Evolutionary conservation across 495 filamentous ascomycete genomes (phyloP).

Genomic region (Penicillium steckii): DNA sequence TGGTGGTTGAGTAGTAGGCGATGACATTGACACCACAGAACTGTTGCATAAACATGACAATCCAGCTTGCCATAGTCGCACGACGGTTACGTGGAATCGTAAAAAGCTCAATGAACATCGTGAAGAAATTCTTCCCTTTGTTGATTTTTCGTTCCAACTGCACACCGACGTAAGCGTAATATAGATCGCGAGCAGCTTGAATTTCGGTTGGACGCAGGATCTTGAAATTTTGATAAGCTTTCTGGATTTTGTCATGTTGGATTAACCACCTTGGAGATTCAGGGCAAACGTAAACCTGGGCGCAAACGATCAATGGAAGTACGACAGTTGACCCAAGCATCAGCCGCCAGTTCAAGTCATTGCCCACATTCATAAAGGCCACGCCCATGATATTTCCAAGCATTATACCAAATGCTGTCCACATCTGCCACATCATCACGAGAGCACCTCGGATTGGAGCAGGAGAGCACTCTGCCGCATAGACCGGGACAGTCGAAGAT

Average conservation of each 20-base stretch:
- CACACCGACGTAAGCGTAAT: conserved; percentile 51
- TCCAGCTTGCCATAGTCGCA: conserved; percentile 50
- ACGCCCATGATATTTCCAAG: conserved; percentile 71
- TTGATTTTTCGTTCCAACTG: conserved; percentile 45
- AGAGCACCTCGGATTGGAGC: conserved; percentile 56
- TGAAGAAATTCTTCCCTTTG: conserved; percentile 45
- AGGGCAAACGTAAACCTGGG: conserved; percentile 59
- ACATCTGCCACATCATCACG: conserved; percentile 65
- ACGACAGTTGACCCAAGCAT: conserved; percentile 49
- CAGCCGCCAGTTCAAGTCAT: conserved; percentile 44
- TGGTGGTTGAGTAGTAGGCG: conserved; percentile 54
- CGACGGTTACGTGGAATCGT: conserved; percentile 53
- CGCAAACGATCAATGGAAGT: conserved; percentile 40
- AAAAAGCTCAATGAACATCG: conserved; percentile 53
- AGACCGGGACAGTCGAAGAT: conserved; percentile 57
- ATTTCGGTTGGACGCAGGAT: conserved; percentile 44
- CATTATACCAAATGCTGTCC: conserved; percentile 80
- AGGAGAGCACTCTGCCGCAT: conserved; percentile 57
- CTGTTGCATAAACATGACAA: conserved; percentile 53
- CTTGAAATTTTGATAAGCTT: conserved; percentile 45
- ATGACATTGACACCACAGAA: conserved; percentile 55
- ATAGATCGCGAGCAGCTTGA: conserved; percentile 53
- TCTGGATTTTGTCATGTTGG: conserved; percentile 48
- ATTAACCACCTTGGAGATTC: conserved; percentile 70
- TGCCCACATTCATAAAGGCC: conserved; percentile 51